Evolutionary conservation across 2,329 filamentous ascomycete species (phyloP).

Genomic region (Trichoderma polysporum): DNA sequence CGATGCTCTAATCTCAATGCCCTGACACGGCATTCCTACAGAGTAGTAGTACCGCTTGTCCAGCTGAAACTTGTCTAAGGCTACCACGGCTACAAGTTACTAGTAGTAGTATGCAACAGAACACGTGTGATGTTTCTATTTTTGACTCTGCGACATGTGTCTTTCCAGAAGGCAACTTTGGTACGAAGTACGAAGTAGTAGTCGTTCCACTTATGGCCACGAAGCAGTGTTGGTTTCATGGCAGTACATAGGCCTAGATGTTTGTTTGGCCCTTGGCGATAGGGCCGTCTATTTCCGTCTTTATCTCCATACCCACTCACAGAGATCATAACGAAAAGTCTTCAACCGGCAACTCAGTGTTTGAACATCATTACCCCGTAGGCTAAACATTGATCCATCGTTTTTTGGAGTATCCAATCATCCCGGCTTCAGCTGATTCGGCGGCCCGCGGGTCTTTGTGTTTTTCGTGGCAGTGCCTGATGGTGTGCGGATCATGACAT

Average conservation of each 20-base stretch:
- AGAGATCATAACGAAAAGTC: background rate
- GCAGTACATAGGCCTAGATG: background rate
- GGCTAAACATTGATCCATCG: background rate
- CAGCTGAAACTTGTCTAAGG: constrained; percentile 8
- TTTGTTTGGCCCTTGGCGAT: background rate
- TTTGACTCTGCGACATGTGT: background rate
- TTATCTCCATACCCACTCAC: background rate
- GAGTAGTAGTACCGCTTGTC: background rate
- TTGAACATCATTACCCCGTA: background rate
- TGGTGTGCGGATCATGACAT: constrained; percentile 10
- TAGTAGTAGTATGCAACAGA: background rate
- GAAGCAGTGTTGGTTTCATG: background rate
- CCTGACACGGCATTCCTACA: background rate
- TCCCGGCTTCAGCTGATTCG: background rate
- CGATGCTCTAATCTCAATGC: constrained; percentile 1
- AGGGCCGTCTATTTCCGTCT: background rate
- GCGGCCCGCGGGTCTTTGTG: background rate
- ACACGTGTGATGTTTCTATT: constrained; percentile 16
- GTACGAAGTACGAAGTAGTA: too few relatives aligned
- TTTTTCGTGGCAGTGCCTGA: constrained; percentile 6
- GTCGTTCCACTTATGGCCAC: background rate
- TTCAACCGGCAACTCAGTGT: background rate
- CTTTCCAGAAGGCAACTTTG: background rate
- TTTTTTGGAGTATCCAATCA: constrained; percentile 1
- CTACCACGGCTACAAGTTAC: background rate